phyloP scores from a whole-genome alignment of 2,329 filamentous ascomycete genomes.

The Stemphylium beticola region DNA sequence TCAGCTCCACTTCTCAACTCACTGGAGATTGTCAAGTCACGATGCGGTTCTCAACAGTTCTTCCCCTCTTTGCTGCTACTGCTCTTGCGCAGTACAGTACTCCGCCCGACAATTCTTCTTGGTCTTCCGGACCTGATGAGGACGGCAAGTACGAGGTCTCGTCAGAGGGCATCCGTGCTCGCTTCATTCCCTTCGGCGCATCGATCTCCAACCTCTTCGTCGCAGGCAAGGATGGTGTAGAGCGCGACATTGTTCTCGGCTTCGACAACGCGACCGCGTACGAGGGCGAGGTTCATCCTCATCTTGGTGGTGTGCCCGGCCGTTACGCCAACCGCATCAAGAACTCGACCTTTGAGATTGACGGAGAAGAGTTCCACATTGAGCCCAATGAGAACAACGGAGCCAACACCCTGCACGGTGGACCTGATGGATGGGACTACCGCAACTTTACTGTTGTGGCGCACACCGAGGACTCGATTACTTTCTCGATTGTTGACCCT shows the following conservation, averaged over 20 bases:
- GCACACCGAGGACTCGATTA: constrained; percentile 71
- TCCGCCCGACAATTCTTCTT: constrained; percentile 21
- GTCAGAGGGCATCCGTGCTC: constrained; percentile 69
- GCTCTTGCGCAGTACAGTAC: constrained; percentile 35
- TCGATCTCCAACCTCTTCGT: constrained; percentile 75
- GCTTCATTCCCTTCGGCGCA: constrained; percentile 77
- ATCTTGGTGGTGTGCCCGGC: constrained; percentile 75
- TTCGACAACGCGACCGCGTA: constrained; percentile 80
- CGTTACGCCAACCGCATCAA: constrained; percentile 83
- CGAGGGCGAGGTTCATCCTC: constrained; percentile 68
- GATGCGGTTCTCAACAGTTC: constrained; percentile 34
- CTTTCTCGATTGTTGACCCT: constrained; percentile 74
- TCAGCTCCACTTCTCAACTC: constrained; percentile 24
- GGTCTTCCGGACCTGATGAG: constrained; percentile 38
- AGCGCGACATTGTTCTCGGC: constrained; percentile 74
- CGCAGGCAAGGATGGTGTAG: constrained; percentile 70
- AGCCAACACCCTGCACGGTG: constrained; percentile 70
- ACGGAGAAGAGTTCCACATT: constrained; percentile 66
- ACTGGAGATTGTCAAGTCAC: constrained; percentile 25
- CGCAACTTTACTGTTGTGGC: constrained; percentile 78
- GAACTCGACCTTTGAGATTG: constrained; percentile 74
- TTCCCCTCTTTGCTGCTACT: constrained; percentile 34
- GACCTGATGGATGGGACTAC: constrained; percentile 74
- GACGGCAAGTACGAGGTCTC: constrained; percentile 73
- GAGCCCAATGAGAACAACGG: constrained; percentile 64